These are phyloP conservation scores for Pulveroboletus sp. DNA, from an alignment of 768 basidiomycete species.

Conservation along the genomic window DNA sequence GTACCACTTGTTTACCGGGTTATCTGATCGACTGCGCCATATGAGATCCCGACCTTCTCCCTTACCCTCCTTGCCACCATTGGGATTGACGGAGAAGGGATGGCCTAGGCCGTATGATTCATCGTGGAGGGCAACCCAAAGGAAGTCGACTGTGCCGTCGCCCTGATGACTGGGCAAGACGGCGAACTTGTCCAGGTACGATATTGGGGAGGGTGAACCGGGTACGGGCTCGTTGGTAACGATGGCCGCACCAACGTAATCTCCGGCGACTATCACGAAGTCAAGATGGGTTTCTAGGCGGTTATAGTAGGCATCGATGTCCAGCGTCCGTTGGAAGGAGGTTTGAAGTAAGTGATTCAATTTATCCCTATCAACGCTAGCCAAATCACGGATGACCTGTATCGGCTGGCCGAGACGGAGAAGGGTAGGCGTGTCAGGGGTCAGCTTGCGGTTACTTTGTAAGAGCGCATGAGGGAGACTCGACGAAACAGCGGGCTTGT, in stretches of 20 bases:
- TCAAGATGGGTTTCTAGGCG: conserved; percentile 77
- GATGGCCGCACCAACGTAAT: conserved; percentile 92
- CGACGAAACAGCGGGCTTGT: conserved; percentile 93
- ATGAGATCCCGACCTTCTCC: conserved; percentile 93
- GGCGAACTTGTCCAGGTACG: conserved; percentile 98
- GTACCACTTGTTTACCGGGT: conserved; percentile 99
- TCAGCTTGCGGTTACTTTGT: conserved; percentile 80
- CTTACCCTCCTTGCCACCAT: conserved; percentile 84
- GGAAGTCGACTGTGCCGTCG: conserved; percentile 97
- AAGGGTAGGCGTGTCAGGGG: conserved; percentile 87
- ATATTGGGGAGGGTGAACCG: conserved; percentile 46
- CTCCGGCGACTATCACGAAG: conserved; percentile 90
- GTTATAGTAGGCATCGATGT: conserved; percentile 69
- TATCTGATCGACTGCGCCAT: conserved; percentile 89
- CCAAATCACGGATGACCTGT: conserved; percentile 64
- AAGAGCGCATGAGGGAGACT: conserved; percentile 92
- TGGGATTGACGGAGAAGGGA: conserved; percentile 90
- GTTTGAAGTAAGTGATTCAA: conserved; percentile 81
- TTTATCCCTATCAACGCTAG: conserved; percentile 70
- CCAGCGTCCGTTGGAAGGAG: conserved; percentile 73
- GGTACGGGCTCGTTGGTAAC: conserved; percentile 64
- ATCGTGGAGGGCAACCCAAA: conserved; percentile 98
- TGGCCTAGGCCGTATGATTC: conserved; percentile 96
- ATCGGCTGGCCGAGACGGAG: conserved; percentile 86
- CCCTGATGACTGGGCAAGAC: conserved; percentile 93